phyloP scores from a whole-genome alignment of 257 asterid species.

The Solanum appendiculatum region DNA sequence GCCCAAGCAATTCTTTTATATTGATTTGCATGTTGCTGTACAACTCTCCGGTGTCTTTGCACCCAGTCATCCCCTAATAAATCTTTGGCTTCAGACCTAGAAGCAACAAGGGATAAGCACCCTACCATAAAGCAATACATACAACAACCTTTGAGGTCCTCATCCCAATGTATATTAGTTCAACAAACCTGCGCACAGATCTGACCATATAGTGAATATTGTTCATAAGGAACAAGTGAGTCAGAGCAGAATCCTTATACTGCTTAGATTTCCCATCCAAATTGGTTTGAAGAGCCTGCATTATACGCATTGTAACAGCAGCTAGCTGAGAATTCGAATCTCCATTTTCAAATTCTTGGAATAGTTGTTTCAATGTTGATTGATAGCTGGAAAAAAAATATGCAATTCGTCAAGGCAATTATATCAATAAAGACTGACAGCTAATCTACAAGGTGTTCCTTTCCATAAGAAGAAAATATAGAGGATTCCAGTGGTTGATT shows the following conservation, averaged over 20 bases:
- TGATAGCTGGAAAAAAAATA: constrained; percentile 52
- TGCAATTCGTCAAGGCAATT: background rate
- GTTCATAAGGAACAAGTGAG: constrained; percentile 93
- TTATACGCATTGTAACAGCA: constrained; percentile 88
- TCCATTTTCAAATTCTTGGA: constrained; percentile 69
- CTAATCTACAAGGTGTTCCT: background rate
- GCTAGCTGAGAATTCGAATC: constrained; percentile 79
- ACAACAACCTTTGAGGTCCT: background rate
- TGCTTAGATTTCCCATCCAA: constrained; percentile 99
- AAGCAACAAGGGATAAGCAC: constrained; percentile 4
- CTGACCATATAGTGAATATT: constrained; percentile 99
- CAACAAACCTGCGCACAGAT: constrained; percentile 88
- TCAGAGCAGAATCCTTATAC: constrained; percentile 74
- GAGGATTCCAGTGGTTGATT: background rate
- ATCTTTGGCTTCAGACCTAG: constrained; percentile 97
- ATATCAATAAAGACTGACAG: background rate
- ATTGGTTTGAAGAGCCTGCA: constrained; percentile 97
- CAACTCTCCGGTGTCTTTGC: constrained; percentile 92
- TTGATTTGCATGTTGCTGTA: constrained; percentile 95
- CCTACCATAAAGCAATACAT: background rate
- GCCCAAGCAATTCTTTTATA: constrained; percentile 96
- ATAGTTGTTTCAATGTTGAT: constrained; percentile 90
- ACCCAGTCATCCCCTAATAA: constrained; percentile 99
- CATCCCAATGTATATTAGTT: background rate
- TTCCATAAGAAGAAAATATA: background rate